Evolutionary conservation across 805 yeast species (phyloP).

Genomic region (Candida stauntonica): DNA sequence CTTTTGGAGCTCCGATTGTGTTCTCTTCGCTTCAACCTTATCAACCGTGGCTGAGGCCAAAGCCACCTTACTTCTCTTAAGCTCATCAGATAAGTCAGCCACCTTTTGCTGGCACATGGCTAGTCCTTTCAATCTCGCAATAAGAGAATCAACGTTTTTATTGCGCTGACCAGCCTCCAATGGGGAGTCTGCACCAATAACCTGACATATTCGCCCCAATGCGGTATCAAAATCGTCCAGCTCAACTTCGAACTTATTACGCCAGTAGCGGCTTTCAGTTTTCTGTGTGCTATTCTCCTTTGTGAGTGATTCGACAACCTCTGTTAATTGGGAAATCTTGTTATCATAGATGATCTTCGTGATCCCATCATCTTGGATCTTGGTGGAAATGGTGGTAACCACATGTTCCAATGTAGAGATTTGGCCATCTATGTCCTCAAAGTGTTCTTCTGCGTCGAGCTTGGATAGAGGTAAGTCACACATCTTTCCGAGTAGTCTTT

Average conservation of each 20-base stretch:
- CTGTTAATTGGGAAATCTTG: constrained; percentile 1
- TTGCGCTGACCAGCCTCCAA: not conserved
- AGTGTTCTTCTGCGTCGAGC: not conserved
- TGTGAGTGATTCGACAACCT: not conserved
- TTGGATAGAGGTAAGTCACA: constrained; percentile 1
- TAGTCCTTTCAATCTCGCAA: not conserved
- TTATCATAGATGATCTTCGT: constrained; percentile 5
- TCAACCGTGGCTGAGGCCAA: not conserved
- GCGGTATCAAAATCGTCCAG: constrained; percentile 1
- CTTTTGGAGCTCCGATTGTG: not conserved
- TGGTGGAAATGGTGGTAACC: too few species aligned
- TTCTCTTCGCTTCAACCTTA: not conserved
- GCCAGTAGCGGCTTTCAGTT: constrained; percentile 2
- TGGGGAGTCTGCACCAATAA: not conserved
- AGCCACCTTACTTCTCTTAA: too few species aligned
- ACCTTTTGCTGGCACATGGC: too few species aligned
- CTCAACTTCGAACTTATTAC: constrained; percentile 2
- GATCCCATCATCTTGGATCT: constrained; percentile 1
- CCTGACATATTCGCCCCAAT: constrained; percentile 2
- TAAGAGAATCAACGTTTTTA: not conserved
- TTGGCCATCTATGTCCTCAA: constrained; percentile 1
- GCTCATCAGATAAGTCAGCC: too few species aligned
- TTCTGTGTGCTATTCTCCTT: constrained; percentile 1
- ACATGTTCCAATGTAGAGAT: too few species aligned
- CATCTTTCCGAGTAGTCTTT: not conserved